Evolutionary conservation across 495 filamentous ascomycete species (phyloP).

Genomic region (Xylaria longipes): DNA sequence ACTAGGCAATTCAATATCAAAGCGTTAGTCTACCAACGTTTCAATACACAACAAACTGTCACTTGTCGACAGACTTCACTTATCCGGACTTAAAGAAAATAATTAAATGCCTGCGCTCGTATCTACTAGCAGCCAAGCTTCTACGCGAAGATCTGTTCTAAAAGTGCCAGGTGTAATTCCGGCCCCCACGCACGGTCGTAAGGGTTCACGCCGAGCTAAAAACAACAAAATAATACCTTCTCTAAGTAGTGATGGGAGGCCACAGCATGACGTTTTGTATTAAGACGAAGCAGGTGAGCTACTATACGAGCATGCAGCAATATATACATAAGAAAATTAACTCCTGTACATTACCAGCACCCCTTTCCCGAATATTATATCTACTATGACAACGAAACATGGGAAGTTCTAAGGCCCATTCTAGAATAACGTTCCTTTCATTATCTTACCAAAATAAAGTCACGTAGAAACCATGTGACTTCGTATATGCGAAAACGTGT

Average conservation of each 20-base stretch:
- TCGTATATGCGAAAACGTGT: neutral
- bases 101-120: neutral
- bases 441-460: neutral
- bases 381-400: neutral
- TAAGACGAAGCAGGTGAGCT: neutral
- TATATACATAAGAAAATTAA: slow-evolving; percentile 3
- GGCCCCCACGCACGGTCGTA: neutral
- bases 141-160: neutral
- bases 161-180: neutral
- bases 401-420: neutral
- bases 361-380: neutral
- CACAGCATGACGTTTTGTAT: neutral
- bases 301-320: neutral
- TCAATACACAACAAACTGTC: neutral
- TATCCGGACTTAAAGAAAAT: neutral
- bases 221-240: neutral
- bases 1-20: too few species aligned
- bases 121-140: neutral
- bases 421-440: neutral
- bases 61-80: neutral
- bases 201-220: neutral
- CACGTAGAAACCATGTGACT: neutral
- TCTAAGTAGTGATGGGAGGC: neutral
- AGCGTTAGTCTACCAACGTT: neutral
- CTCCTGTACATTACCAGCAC: neutral